phyloP scores from a whole-genome alignment of 2,329 filamentous ascomycete species.

The Leptographium flavum region DNA sequence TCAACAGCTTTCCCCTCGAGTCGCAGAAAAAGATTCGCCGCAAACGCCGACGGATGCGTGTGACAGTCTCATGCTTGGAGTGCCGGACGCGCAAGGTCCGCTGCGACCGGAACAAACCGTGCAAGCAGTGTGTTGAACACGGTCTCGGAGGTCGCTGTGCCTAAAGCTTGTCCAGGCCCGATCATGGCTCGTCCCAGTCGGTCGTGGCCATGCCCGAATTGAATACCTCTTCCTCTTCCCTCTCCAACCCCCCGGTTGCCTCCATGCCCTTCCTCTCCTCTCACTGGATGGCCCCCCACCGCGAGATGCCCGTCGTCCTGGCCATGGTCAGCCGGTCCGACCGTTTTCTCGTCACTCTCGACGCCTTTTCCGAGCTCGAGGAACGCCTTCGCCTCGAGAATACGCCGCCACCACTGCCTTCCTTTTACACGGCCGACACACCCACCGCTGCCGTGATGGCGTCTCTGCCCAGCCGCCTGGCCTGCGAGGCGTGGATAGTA shows the following conservation, averaged over 20 bases:
- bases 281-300: constrained; percentile 7
- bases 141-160: not conserved
- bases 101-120: constrained; percentile 5
- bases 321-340: constrained; percentile 1
- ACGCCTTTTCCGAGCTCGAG: constrained; percentile 1
- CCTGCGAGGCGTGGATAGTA: constrained; percentile 4
- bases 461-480: not conserved
- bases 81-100: constrained; percentile 7
- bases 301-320: constrained; percentile 3
- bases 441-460: not conserved
- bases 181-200: too few relatives aligned
- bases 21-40: constrained; percentile 5
- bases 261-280: too few relatives aligned
- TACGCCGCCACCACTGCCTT: not conserved
- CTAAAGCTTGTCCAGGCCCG: constrained; percentile 1
- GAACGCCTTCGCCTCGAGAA: constrained; percentile 2
- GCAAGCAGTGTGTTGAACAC: constrained; percentile 2
- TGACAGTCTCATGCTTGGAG: constrained; percentile 4
- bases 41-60: constrained; percentile 6
- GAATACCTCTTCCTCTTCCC: too few relatives aligned
- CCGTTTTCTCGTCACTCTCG: not conserved
- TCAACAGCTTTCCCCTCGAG: constrained; percentile 7
- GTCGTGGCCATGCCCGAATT: too few relatives aligned
- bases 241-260: too few relatives aligned
- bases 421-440: not conserved